phyloP scores from a whole-genome alignment of 345 rosid genomes.

The Murraya paniculata region DNA sequence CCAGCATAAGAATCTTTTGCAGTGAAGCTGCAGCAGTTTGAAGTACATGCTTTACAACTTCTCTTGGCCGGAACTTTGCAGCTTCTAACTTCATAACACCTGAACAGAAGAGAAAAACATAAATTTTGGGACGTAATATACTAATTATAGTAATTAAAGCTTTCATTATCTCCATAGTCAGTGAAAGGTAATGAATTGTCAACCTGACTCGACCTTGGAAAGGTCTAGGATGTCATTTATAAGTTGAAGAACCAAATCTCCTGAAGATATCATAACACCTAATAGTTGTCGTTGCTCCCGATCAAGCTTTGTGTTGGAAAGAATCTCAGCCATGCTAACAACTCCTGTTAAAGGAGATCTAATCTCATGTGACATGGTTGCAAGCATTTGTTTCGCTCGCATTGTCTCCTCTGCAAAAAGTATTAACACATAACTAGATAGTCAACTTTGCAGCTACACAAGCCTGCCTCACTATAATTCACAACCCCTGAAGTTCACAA shows the following conservation, averaged over 20 bases:
- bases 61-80: slow-evolving; percentile 85
- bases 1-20: slow-evolving; percentile 70
- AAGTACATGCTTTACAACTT: slow-evolving; percentile 88
- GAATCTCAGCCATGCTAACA: slow-evolving; percentile 98
- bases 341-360: slow-evolving; percentile 91
- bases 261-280: slow-evolving; percentile 94
- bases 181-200: neutral
- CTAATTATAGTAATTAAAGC: neutral
- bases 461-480: neutral
- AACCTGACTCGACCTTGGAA: slow-evolving; percentile 97
- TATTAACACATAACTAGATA: neutral
- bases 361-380: slow-evolving; percentile 98
- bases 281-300: slow-evolving; percentile 69
- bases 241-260: slow-evolving; percentile 92
- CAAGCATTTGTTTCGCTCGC: slow-evolving; percentile 97
- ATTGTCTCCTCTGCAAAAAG: slow-evolving; percentile 85
- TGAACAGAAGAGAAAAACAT: slow-evolving; percentile 6
- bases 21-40: slow-evolving; percentile 96
- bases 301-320: slow-evolving; percentile 68
- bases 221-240: slow-evolving; percentile 96
- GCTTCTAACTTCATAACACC: slow-evolving; percentile 97
- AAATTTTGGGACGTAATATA: neutral
- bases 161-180: neutral
- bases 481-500: slow-evolving; percentile 1
- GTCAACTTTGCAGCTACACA: slow-evolving; percentile 6